Evolutionary conservation across 805 yeast species (phyloP).

Genomic region (Cyberlindnera mycetangii): DNA sequence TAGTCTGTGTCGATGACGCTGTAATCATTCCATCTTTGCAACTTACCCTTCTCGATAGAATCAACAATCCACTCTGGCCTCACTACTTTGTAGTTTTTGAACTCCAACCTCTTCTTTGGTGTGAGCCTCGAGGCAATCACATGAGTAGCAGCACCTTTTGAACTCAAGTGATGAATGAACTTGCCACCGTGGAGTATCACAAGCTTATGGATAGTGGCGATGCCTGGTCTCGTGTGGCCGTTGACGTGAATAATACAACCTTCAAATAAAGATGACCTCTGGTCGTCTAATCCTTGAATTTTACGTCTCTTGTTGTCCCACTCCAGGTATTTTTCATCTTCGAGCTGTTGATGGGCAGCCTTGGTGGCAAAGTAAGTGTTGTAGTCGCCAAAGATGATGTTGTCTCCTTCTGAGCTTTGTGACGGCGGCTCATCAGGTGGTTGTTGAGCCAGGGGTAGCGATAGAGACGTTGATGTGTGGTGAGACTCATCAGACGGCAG

Average conservation of each 20-base stretch:
- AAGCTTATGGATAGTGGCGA: constrained; percentile 64
- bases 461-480: constrained; percentile 3
- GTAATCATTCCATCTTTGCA: constrained; percentile 72
- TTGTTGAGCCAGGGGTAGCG: constrained; percentile 18
- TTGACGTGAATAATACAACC: constrained; percentile 75
- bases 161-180: constrained; percentile 62
- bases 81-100: constrained; percentile 68
- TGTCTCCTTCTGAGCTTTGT: background rate
- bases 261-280: constrained; percentile 43
- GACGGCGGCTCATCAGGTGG: background rate
- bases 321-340: constrained; percentile 46
- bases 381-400: constrained; percentile 61
- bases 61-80: constrained; percentile 80
- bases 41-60: constrained; percentile 43
- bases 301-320: constrained; percentile 44
- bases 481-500: background rate
- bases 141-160: constrained; percentile 78
- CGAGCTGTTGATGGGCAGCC: constrained; percentile 55
- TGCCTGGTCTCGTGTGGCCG: constrained; percentile 85
- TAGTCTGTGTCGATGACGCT: constrained; percentile 48
- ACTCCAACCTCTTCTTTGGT: constrained; percentile 67
- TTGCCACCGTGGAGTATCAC: constrained; percentile 79
- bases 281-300: constrained; percentile 12
- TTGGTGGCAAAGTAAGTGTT: constrained; percentile 64
- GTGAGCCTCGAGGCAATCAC: constrained; percentile 78